These are phyloP conservation scores for Chenopodium album DNA, from an alignment of 148 eudicot species.

Conservation along the genomic window DNA sequence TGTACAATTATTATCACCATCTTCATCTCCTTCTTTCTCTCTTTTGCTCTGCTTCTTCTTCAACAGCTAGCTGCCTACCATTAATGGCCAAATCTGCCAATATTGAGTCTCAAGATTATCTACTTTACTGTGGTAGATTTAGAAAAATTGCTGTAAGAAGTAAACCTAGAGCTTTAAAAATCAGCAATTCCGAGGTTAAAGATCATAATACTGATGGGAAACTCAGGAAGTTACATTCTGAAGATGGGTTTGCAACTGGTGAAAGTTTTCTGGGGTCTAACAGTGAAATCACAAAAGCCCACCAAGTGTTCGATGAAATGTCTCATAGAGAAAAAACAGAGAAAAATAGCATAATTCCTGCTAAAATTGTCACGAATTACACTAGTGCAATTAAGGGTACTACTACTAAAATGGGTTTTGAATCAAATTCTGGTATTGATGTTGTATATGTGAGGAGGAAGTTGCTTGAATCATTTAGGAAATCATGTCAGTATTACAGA, in stretches of 20 bases:
- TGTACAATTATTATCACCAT: neutral
- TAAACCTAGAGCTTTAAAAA: neutral
- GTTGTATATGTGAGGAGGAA: neutral
- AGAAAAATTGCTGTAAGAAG: neutral
- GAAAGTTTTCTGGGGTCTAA: neutral
- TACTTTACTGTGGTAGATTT: neutral
- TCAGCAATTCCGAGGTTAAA: neutral
- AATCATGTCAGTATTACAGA: neutral
- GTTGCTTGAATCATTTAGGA: neutral
- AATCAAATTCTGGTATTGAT: neutral
- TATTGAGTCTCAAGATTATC: neutral
- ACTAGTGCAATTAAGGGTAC: neutral
- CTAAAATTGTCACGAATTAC: neutral
- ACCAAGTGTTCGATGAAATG: conserved; percentile 12
- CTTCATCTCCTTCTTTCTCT: neutral
- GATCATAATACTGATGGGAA: neutral
- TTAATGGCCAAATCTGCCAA: neutral
- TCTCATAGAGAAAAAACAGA: neutral
- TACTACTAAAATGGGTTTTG: neutral
- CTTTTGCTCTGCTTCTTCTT: neutral
- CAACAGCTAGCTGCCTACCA: neutral
- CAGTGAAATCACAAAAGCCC: neutral
- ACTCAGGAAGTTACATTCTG: neutral
- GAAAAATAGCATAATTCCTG: neutral
- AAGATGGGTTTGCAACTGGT: neutral